A percentile compares a stretch with the other conserved stretches of the same genome.
These are phyloP conservation scores for Carpinus fangiana DNA, from an alignment of 306 rosid genomes.

Conservation along the genomic window DNA sequence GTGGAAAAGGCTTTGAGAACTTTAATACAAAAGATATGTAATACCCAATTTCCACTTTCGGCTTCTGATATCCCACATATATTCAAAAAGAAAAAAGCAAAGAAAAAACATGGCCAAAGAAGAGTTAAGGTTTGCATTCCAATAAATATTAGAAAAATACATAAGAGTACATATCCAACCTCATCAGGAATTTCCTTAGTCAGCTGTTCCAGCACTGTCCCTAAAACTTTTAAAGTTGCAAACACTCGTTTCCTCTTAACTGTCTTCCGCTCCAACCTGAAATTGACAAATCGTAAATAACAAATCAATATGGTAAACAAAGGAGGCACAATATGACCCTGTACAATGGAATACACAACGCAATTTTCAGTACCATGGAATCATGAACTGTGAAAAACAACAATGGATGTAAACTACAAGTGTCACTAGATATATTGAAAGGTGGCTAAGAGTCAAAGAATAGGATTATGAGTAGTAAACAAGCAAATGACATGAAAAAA, in stretches of 20 bases:
- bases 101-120: not conserved
- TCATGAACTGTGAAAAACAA: not conserved
- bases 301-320: not conserved
- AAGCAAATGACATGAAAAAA: not conserved
- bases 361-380: not conserved
- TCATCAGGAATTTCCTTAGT: conserved; percentile 80
- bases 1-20: not conserved
- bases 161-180: conserved; percentile 45
- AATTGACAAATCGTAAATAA: conserved; percentile 19
- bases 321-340: not conserved
- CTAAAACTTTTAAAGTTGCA: conserved; percentile 84
- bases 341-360: not conserved
- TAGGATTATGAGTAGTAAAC: not conserved
- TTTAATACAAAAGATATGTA: not conserved
- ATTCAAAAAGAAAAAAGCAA: not conserved
- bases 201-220: conserved; percentile 77
- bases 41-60: not conserved
- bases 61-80: not conserved
- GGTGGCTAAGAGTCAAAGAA: not conserved
- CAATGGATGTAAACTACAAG: not conserved
- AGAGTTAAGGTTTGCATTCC: not conserved
- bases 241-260: conserved; percentile 83
- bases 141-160: conserved; percentile 5
- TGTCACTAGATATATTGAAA: not conserved
- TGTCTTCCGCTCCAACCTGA: conserved; percentile 84